Evolutionary conservation across 192 early-diverging fungal species (phyloP), one percentile per base, ranked within the genome.

Genomic region (Coemansia sp.): DNA sequence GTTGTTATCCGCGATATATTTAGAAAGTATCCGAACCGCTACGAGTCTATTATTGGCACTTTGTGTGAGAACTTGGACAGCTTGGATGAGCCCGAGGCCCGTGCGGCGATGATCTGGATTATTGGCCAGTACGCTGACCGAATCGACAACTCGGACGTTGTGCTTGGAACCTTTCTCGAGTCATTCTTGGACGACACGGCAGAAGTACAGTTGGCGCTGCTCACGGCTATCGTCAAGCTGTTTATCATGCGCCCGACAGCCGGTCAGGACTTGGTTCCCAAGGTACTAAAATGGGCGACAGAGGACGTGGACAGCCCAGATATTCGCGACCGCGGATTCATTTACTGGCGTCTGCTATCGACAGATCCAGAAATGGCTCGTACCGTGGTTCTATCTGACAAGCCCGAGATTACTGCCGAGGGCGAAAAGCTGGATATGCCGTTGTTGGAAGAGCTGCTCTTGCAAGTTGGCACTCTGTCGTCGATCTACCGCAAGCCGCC

Each of bases 101-200:
- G 96, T 76, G 92, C 95, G 3, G 93, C 95, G n/a, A 93, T 98
- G 92, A 95, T 99, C 62, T 99, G 98, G 98, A 98, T 99, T 64
- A 92, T 99, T 77, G 98, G 98, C 1, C 95, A 99, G 84, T 98
- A 99, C 76, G 92, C 97, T 8, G 96, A 97, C 74, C 85, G 96
- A 36, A 99, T 99, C 71, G 97, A 97, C 54, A 98, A 98, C 80
- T 92, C 98, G 5, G 91, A 96, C 81, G 94, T 92, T 63, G 79
- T 98, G 22, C 84, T 99, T 43, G 92, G 89, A 11, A 88, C 86
- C 61, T 99, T 98, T 79, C 73, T 98, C 34, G 95, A 95, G 49
- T 90, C 88, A 5, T 96, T 98, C 70, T 80, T 94, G 76, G 95
- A 97, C 24, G 97, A 99, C 66, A 88, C 93, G 8, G 88, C 89